Evolutionary conservation across 805 yeast species (phyloP), one percentile per base, ranked within the genome.

Genomic region (Monosporozyma servazzii): DNA sequence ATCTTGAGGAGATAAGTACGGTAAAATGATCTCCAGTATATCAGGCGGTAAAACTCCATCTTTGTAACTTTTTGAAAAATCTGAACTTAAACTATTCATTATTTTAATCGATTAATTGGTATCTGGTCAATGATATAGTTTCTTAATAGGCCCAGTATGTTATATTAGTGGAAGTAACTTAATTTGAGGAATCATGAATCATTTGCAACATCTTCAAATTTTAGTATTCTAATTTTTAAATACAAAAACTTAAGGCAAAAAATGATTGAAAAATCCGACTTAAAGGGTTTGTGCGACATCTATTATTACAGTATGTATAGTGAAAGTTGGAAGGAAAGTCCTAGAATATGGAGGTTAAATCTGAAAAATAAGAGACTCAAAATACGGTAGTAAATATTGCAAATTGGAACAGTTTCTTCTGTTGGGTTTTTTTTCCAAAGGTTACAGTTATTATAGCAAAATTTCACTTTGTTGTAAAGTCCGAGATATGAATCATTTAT

Each of bases 1-100:
- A 40, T 66, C 70, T 23, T 56, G 53, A 0, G 58, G 53, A 1
- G 66, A 54, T 1, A 66, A 53, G 49, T 58, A 65, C 1, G 69
- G 70, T 18, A 66, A 48, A 4, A 63, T 58, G 11, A 57, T 56
- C 45, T 63, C 62, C 2, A 66, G 54, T 30, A 66, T 63, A 48
- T 66, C 70, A 6, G 69, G 69, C 18, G 68, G 64, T 44, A 65
- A 52, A 8, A 29, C 48, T 11, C 48, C 48, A 33, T 43, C 46
- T 23, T 9, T 17, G 20, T 33, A 36, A 17, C 41, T 13, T 20
- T 37, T 20, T 37, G 15, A 37, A 18, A 23, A 37, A 13, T 9
- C 9, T 37, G 13, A 17, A 37, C 41, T 37, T 20, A 37, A 2
- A 18, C 17, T 37, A 18, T 37, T 20, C 41, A 37, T 37, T 18